Conservation (phyloP, 371 early-diverging fungal genomes). For the Mortierella sp. region DNA sequence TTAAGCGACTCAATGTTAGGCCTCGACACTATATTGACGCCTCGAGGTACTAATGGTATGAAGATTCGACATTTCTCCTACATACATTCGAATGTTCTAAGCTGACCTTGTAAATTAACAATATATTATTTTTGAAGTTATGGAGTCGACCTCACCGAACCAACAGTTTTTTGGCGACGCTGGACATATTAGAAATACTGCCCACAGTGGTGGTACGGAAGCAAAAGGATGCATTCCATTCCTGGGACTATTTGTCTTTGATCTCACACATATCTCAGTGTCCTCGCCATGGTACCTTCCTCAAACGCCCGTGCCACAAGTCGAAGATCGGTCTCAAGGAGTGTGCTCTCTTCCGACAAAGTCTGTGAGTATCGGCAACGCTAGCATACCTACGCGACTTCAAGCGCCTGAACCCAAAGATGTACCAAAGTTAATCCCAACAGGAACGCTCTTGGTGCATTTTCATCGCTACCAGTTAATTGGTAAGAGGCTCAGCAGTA, state of each 20-base stretch:
- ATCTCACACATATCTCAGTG: conserved; percentile 47
- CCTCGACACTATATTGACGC: not conserved
- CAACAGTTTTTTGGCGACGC: not conserved
- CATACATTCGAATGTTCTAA: not conserved
- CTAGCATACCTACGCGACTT: conserved; percentile 17
- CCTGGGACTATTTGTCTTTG: conserved; percentile 47
- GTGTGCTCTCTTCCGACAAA: not conserved
- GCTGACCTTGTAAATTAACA: too few relatives aligned
- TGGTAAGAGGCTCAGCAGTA: conserved; percentile 16
- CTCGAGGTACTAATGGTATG: not conserved
- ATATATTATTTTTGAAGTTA: too few relatives aligned
- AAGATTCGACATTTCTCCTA: not conserved
- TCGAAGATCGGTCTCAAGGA: not conserved
- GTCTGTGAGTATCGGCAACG: not conserved
- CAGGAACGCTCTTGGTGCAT: conserved; percentile 31
- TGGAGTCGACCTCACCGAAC: not conserved
- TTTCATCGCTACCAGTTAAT: conserved; percentile 47
- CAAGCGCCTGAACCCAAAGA: conserved; percentile 39
- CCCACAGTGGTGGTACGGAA: conserved; percentile 14
- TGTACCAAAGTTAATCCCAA: conserved; percentile 21
- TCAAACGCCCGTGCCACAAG: not conserved
- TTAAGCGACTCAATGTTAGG: conserved; percentile 8
- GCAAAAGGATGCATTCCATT: conserved; percentile 52
- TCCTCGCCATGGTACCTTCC: conserved; percentile 44
- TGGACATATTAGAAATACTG: conserved; percentile 27